A percentile compares a stretch with the other conserved stretches of the same genome.
These are phyloP conservation scores for Lycium ferocissimum DNA, from an alignment of 257 asterid genomes.

Conservation along the genomic window DNA sequence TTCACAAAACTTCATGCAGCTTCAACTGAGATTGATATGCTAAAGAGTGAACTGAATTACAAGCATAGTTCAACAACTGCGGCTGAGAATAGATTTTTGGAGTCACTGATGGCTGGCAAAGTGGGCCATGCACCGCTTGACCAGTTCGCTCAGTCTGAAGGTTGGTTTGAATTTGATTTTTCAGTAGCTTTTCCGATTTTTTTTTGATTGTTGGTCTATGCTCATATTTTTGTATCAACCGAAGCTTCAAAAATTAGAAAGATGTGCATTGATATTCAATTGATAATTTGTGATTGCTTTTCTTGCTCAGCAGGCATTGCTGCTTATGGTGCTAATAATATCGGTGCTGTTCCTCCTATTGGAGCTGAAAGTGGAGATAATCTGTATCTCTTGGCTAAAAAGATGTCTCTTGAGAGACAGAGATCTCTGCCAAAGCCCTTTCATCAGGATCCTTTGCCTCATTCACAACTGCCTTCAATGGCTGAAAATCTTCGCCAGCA, in stretches of 20 bases:
- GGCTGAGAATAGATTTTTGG: conserved; percentile 86
- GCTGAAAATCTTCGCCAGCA: conserved; percentile 59
- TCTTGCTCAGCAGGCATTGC: conserved; percentile 66
- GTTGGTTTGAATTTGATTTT: conserved; percentile 44
- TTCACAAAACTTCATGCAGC: conserved; percentile 54
- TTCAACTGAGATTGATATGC: conserved; percentile 59
- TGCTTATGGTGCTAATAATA: conserved; percentile 59
- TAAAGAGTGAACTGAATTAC: conserved; percentile 62
- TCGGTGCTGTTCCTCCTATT: conserved; percentile 50
- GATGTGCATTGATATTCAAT: not conserved
- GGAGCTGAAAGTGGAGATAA: conserved; percentile 65
- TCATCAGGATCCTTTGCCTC: conserved; percentile 63
- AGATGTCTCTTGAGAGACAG: conserved; percentile 76
- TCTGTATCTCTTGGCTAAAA: conserved; percentile 63
- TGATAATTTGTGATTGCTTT: not conserved
- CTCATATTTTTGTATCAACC: conserved; percentile 14
- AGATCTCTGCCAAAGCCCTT: conserved; percentile 68
- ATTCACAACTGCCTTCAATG: conserved; percentile 54
- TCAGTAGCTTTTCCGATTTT: conserved; percentile 22
- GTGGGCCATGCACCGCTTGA: conserved; percentile 55
- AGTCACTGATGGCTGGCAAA: conserved; percentile 83
- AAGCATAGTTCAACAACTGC: conserved; percentile 58
- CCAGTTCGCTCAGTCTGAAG: conserved; percentile 74
- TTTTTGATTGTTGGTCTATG: not conserved
- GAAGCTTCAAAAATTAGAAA: conserved; percentile 23